These are phyloP conservation scores for Microbotryomycetes sp. DNA, from an alignment of 1,284 basidiomycete species.

Conservation along the genomic window DNA sequence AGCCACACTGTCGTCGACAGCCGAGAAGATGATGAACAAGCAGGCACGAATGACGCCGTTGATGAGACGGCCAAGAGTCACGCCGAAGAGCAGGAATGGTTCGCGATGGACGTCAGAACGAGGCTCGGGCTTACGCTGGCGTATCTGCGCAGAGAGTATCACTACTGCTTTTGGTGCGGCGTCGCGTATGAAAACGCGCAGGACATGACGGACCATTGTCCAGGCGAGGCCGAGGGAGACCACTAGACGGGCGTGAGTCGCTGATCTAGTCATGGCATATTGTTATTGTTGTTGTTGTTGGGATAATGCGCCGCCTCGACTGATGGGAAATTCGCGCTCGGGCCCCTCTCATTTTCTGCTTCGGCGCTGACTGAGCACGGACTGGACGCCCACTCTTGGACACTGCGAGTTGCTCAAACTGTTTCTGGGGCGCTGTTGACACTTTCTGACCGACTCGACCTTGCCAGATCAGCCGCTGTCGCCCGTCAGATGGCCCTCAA, in stretches of 20 bases:
- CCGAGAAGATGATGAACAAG: constrained; percentile 17
- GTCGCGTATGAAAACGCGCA: constrained; percentile 57
- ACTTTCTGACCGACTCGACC: background rate
- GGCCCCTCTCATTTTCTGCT: no score
- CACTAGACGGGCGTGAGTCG: constrained; percentile 42
- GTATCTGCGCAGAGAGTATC: constrained; percentile 57
- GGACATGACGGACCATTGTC: constrained; percentile 61
- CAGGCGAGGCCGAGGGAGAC: constrained; percentile 64
- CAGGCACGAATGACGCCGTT: background rate
- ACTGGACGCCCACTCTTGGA: no score
- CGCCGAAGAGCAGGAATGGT: constrained; percentile 19
- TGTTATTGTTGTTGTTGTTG: background rate
- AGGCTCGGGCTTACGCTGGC: constrained; percentile 59
- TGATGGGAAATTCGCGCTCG: no score
- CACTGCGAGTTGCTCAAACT: no score
- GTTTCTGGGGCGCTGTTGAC: no score
- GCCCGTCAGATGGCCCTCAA: background rate
- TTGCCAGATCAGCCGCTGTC: background rate
- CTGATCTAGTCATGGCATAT: no score
- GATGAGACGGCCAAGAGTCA: background rate
- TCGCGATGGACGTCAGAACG: constrained; percentile 40
- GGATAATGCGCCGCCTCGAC: no score
- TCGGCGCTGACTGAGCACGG: no score
- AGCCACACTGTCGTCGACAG: constrained; percentile 18
- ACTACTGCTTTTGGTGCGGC: constrained; percentile 83